These are phyloP conservation scores for Cladosporium sp. DNA, from an alignment of 2,329 filamentous ascomycete species.

Conservation along the genomic window DNA sequence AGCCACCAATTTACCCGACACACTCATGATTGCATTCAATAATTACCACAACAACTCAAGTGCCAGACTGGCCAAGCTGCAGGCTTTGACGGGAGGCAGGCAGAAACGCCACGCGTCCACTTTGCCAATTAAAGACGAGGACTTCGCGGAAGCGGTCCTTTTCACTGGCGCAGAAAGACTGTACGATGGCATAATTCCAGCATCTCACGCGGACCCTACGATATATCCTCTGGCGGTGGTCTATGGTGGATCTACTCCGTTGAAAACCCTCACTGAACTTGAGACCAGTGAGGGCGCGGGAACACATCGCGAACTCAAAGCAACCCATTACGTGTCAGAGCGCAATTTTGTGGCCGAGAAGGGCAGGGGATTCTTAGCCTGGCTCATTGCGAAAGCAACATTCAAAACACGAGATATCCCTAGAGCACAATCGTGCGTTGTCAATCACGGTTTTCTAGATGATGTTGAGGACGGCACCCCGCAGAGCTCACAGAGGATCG, in stretches of 20 bases:
- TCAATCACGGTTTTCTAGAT: neutral
- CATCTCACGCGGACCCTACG: neutral
- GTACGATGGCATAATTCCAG: conserved; percentile 43
- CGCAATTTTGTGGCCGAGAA: neutral
- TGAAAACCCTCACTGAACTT: neutral
- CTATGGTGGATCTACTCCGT: neutral
- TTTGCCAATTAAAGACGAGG: conserved; percentile 26
- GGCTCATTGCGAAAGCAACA: conserved; percentile 8
- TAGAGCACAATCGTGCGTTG: neutral
- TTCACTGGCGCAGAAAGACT: conserved; percentile 65
- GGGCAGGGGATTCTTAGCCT: conserved; percentile 11
- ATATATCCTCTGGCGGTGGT: neutral
- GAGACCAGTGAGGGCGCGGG: neutral
- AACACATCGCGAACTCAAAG: neutral
- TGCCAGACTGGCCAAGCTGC: neutral
- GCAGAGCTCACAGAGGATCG: neutral
- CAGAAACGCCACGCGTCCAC: conserved; percentile 18
- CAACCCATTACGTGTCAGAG: neutral
- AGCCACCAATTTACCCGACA: conserved; percentile 59
- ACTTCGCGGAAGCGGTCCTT: conserved; percentile 56
- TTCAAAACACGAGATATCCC: neutral
- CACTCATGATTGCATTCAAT: conserved; percentile 59
- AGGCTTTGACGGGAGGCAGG: conserved; percentile 17
- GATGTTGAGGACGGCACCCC: neutral
- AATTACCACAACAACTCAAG: conserved; percentile 25